Base-by-base conservation (phyloP, 208 protist genomes). In the Sergeia podlipaevii region DNA sequence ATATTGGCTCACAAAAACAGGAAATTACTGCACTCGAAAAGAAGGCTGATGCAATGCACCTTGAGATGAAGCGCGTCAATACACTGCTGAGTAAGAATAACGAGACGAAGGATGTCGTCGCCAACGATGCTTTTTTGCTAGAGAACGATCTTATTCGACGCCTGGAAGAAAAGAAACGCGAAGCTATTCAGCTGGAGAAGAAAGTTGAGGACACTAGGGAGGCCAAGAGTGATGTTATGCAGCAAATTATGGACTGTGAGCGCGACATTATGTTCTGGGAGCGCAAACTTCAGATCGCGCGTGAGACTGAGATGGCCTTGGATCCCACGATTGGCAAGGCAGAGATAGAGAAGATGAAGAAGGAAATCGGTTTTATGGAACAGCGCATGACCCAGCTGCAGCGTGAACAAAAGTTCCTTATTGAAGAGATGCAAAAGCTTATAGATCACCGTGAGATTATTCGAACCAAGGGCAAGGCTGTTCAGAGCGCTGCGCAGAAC, bases 211-310 rank as follows among this genome's bases (percentile, higher is more conserved):
- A 90, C 21, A 80, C 79, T 21, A 52, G 75, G n/a, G 60, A 84
- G 34, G 58, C 68, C 28, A 97, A 97, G 74, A 51, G 68, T 2
- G 76, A 91, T 27, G 48, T 97, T 8, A 24, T 96, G 18, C 65
- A 96, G 48, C 81, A 96, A 36, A 87, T 97, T 38, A 66, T 97
- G 48, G 80, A 94, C 41, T 91, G 85, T 44, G 92, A 97, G 74
- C 70, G 91, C 4, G 87, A 98, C 67, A 95, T 97, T 37, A 90
- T 98, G 77, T 90, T 97, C 54, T 97, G 95, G 94, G 90, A 98
- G 56, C 76, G 93, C 46, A 98, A 98, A 71, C 96, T 98, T 55
- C 89, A 98, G 45, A 76, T 98, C 13, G 89, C 92, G 28, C 91
- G 91, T 17, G 96, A 98, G 75, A 98, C 96, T 32, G 91, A 97